phyloP scores from a whole-genome alignment of 2,329 filamentous ascomycete genomes.

The Zymoseptoria ardabiliae region DNA sequence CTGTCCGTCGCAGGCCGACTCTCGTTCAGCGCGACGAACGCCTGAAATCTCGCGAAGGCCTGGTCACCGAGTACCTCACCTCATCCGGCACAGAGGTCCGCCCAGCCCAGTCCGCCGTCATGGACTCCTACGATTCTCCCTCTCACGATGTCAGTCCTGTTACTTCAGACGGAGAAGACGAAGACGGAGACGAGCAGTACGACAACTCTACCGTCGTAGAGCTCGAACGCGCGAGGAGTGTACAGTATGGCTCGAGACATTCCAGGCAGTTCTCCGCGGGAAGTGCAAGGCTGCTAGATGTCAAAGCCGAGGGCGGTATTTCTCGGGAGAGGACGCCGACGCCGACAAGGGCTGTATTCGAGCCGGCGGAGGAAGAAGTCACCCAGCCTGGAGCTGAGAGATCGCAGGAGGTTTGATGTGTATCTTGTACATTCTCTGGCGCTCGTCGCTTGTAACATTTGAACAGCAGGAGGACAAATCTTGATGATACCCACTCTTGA shows the following conservation, averaged over 20 bases:
- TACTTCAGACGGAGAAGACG: constrained; percentile 20
- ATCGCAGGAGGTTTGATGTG: not conserved
- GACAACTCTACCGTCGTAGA: constrained; percentile 12
- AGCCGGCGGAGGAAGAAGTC: not conserved
- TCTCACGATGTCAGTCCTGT: constrained; percentile 26
- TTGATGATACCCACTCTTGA: not conserved
- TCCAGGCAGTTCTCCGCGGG: constrained; percentile 68
- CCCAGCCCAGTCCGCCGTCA: constrained; percentile 20
- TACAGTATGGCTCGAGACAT: constrained; percentile 57
- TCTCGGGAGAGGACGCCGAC: not conserved
- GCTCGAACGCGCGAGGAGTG: constrained; percentile 57
- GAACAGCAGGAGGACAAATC: not conserved
- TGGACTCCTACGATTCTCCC: constrained; percentile 17
- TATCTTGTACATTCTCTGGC: not conserved
- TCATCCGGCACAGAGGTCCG: not conserved
- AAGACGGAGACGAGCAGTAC: constrained; percentile 16
- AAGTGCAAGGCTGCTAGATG: constrained; percentile 65
- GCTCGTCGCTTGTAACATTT: not conserved
- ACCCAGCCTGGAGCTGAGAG: not conserved
- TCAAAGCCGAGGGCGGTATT: constrained; percentile 31
- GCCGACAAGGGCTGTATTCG: not conserved
- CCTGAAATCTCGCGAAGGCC: constrained; percentile 55
- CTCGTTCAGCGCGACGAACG: constrained; percentile 55
- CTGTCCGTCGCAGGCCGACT: constrained; percentile 51
- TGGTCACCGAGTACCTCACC: constrained; percentile 46